Conservation (phyloP, 129 eudicot genomes). For the Lonicera japonica region DNA sequence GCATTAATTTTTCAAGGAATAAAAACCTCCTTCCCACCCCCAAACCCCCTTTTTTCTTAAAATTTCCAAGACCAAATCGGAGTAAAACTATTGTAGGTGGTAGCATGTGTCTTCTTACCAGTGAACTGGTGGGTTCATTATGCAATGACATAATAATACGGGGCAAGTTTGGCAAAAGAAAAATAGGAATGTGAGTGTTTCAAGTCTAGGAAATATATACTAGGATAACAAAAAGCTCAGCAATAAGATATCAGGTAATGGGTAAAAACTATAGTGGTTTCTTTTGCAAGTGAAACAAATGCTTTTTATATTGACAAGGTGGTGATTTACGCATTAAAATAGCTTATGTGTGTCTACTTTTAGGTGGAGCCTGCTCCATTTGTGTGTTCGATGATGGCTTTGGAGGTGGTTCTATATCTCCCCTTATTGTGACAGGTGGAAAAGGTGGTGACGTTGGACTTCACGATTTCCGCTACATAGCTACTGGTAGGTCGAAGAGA, state of each 20-base stretch:
- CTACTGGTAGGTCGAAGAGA: constrained; percentile 79
- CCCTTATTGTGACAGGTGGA: constrained; percentile 93
- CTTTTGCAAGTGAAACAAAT: background rate
- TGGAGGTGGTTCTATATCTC: constrained; percentile 93
- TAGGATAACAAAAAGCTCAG: background rate
- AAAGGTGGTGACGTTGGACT: constrained; percentile 94
- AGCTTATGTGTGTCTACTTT: background rate
- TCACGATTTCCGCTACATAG: constrained; percentile 98
- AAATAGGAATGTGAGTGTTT: background rate
- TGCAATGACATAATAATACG: background rate
- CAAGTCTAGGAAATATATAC: background rate
- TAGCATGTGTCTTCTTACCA: background rate
- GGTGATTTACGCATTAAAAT: background rate
- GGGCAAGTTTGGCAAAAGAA: background rate
- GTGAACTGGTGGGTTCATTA: background rate
- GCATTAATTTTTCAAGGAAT: too few relatives aligned
- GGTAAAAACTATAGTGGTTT: background rate
- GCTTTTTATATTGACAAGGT: background rate
- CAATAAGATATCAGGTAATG: background rate
- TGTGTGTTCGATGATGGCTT: constrained; percentile 76
- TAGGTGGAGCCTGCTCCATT: constrained; percentile 91
- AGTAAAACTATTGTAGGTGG: background rate
- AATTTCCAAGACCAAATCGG: background rate
- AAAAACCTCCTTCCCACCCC: too few relatives aligned
- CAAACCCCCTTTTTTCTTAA: background rate